Conservation (phyloP, 768 basidiomycete species). For the Dentipellis sp. region DNA sequence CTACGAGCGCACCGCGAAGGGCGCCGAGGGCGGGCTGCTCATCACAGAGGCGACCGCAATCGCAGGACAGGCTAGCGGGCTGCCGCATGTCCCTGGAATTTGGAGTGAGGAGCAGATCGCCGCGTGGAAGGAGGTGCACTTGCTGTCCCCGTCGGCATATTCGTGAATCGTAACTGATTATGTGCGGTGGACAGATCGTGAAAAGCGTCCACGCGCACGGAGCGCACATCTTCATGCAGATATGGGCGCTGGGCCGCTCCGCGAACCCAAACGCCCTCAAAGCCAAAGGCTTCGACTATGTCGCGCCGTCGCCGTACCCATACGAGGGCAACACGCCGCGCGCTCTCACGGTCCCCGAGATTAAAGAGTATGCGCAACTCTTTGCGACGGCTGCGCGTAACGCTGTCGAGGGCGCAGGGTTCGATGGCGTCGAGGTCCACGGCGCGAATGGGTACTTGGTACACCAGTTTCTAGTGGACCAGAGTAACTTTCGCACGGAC, state of each 20-base stretch:
- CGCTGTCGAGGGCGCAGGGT: neutral
- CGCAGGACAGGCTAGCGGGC: constrained; percentile 17
- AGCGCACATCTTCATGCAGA: constrained; percentile 25
- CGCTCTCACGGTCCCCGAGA: neutral
- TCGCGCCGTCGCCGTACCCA: neutral
- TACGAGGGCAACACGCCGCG: neutral
- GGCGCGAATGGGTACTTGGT: neutral
- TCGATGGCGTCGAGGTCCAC: neutral
- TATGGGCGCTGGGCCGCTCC: constrained; percentile 27
- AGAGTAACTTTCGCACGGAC: neutral
- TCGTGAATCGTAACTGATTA: neutral
- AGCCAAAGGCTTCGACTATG: neutral
- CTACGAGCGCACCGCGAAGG: constrained; percentile 5
- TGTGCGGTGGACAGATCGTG: constrained; percentile 15
- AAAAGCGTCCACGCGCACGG: constrained; percentile 27
- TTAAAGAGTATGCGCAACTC: neutral
- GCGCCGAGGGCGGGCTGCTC: constrained; percentile 7
- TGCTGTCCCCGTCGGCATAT: too few relatives aligned
- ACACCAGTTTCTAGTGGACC: neutral
- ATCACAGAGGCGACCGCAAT: constrained; percentile 28
- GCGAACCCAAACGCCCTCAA: constrained; percentile 7
- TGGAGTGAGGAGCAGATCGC: neutral
- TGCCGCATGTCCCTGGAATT: constrained; percentile 23
- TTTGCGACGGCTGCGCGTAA: neutral
- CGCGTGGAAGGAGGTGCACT: constrained; percentile 2